These are phyloP conservation scores for Tetracladium maxilliforme DNA, from an alignment of 2,329 filamentous ascomycete species.

Conservation along the genomic window DNA sequence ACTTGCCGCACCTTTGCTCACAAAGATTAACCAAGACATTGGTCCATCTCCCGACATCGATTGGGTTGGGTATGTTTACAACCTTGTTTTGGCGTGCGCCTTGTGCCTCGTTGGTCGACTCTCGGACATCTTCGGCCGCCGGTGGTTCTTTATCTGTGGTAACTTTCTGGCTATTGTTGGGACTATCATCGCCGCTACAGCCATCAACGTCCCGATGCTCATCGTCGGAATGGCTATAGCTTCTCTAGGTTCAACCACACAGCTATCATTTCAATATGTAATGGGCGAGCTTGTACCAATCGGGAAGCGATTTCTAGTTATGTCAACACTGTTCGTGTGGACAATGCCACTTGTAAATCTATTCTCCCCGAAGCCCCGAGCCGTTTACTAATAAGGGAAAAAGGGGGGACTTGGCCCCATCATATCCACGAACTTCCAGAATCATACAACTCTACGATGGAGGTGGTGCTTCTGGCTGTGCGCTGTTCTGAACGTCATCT, in stretches of 20 bases:
- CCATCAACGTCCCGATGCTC: constrained; percentile 17
- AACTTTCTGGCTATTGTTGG: constrained; percentile 17
- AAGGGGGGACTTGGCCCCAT: constrained; percentile 12
- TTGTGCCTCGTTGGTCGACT: constrained; percentile 16
- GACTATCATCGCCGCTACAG: constrained; percentile 19
- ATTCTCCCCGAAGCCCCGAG: too few relatives aligned
- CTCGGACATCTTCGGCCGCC: constrained; percentile 19
- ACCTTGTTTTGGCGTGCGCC: constrained; percentile 11
- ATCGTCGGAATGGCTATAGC: constrained; percentile 20
- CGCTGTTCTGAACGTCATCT: constrained; percentile 13
- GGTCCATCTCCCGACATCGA: constrained; percentile 11
- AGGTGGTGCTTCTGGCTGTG: constrained; percentile 14
- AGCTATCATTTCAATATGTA: constrained; percentile 20
- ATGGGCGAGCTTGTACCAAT: constrained; percentile 22
- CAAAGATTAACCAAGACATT: constrained; percentile 13
- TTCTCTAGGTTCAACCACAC: constrained; percentile 18
- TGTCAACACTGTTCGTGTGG: constrained; percentile 16
- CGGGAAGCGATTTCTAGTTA: constrained; percentile 16
- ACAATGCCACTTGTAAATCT: constrained; percentile 16
- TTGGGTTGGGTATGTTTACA: constrained; percentile 14
- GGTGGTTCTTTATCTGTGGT: constrained; percentile 15
- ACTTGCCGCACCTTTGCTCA: constrained; percentile 5
- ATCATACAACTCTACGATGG: constrained; percentile 12
- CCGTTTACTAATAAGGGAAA: too few relatives aligned
- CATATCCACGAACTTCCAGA: constrained; percentile 12